Evolutionary conservation across 75 land plant genomes (phyloP), one percentile per base, ranked within the genome.

Genomic region (Sequoiadendron giganteum): DNA sequence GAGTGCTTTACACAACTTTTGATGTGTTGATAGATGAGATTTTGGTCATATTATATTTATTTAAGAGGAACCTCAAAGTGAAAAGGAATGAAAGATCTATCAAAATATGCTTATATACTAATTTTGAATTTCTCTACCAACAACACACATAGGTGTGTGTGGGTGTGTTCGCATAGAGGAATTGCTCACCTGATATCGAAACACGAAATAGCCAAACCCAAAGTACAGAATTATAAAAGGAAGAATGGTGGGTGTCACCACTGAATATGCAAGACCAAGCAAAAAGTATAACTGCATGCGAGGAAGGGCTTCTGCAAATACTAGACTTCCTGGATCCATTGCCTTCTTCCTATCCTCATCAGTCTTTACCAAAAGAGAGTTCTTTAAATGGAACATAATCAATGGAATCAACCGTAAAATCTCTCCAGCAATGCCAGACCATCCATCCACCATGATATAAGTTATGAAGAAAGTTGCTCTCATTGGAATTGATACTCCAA

Each of bases 391-490:
- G 85, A 81, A 95, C 8, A 93, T n/a, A 11, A 95, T 76, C 84
- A 95, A 79, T 34, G 94, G 95, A 84, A 88, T 82, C 43, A 94
- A 70, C 30, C 95, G 84, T 43, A 93, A 87, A 14, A 95, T 88
- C 87, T 93, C 95, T 56, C 88, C 92, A 68, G 95, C 95, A 88
- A 88, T 79, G 11, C 91, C 87, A 21, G 95, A 88, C 95, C 95
- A 95, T 10, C 95, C 95, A 91, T 93, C 96, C 19, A 95, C 86
- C 96, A 95, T 93, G 55, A 93, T 95, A 83, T 92, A 95, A 13
- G 94, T 90, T 18, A 95, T 94, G 88, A 95, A 95, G 88, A 95
- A 95, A 19, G 93, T 90, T 28, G 96, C 92, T 76, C 93, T 95
- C 90, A 89, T 77, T 25, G 93, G 95, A 25, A 95, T 88, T 34